These are phyloP conservation scores for Tetraselmis striata DNA, from an alignment of 139 green algal genomes.

Conservation along the genomic window DNA sequence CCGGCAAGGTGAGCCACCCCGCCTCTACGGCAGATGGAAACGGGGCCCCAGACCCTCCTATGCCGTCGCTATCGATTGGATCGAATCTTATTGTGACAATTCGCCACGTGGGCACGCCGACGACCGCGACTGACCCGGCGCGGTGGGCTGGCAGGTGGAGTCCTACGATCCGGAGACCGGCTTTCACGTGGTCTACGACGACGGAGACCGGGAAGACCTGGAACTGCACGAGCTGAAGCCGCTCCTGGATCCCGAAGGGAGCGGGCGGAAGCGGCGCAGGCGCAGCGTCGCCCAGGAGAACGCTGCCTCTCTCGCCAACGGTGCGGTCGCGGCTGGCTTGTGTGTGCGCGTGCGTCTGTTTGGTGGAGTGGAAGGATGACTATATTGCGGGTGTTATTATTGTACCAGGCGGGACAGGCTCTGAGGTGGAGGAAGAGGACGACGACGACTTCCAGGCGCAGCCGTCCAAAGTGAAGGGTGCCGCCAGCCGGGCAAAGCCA, in stretches of 20 bases:
- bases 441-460: not conserved
- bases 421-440: not conserved
- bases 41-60: too few species aligned
- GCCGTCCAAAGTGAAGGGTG: not conserved
- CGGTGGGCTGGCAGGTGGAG: not conserved
- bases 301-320: not conserved
- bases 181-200: not conserved
- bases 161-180: not conserved
- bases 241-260: not conserved
- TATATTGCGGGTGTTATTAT: too few species aligned
- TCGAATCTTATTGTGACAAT: too few species aligned
- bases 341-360: not conserved
- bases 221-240: not conserved
- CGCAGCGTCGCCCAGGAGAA: too few species aligned
- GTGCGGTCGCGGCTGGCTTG: not conserved
- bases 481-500: not conserved
- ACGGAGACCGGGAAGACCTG: not conserved
- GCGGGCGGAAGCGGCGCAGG: too few species aligned
- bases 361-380: too few species aligned
- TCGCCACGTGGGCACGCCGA: too few species aligned
- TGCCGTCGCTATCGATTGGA: too few species aligned
- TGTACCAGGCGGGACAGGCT: too few species aligned
- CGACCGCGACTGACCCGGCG: too few species aligned
- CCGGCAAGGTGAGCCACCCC: too few species aligned
- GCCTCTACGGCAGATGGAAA: too few species aligned